A percentile compares a stretch with the other conserved stretches of the same genome.
Evolutionary conservation across 768 basidiomycete genomes (phyloP).

Genomic region (Macrolepiota fuliginosa): DNA sequence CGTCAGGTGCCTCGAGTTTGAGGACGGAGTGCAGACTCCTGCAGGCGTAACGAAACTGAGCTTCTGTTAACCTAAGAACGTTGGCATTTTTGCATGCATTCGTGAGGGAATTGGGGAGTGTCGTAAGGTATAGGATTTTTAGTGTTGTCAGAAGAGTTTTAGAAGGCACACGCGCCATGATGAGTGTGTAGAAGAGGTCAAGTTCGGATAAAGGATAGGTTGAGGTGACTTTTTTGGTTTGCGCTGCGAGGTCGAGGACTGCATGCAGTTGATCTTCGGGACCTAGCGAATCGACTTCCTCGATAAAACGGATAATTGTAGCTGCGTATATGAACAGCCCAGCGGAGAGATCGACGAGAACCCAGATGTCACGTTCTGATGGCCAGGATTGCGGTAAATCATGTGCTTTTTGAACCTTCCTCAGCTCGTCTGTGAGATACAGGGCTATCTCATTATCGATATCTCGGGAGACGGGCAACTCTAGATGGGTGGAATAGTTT

Average conservation of each 20-base stretch:
- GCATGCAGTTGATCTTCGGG: neutral
- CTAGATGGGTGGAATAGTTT: neutral
- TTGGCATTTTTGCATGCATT: neutral
- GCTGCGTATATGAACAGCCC: conserved; percentile 4
- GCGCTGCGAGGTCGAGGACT: neutral
- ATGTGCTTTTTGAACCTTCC: neutral
- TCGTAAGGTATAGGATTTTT: neutral
- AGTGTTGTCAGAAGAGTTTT: neutral
- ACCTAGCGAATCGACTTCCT: neutral
- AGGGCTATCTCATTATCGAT: neutral
- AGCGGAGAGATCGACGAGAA: neutral
- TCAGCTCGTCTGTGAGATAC: neutral
- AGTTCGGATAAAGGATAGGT: neutral
- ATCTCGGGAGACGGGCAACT: neutral
- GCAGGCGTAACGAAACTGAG: neutral
- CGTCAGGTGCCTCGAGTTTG: neutral
- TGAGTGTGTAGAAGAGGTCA: neutral
- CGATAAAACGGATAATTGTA: neutral
- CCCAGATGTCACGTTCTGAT: neutral
- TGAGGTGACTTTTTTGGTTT: neutral
- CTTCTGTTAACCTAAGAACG: neutral
- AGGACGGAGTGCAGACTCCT: neutral
- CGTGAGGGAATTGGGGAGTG: neutral
- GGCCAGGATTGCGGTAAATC: neutral
- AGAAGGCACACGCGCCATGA: neutral